phyloP scores from a whole-genome alignment of 495 filamentous ascomycete species.

The Penicillium crystallinum region DNA sequence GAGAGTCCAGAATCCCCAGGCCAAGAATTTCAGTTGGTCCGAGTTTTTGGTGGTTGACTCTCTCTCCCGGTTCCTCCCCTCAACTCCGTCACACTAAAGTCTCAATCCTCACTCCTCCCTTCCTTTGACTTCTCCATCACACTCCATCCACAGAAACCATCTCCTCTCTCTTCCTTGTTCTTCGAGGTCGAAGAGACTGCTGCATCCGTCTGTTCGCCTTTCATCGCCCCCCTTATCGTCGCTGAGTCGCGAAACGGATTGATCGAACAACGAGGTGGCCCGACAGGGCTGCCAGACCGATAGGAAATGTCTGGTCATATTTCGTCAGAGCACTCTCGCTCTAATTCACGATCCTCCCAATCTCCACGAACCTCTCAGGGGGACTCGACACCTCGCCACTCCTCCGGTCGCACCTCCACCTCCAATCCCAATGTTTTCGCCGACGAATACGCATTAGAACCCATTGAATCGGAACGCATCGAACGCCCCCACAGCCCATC shows the following conservation, averaged over 20 bases:
- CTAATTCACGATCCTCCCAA: slow-evolving; percentile 35
- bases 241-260: slow-evolving; percentile 15
- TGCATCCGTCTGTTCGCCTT: neutral
- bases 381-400: slow-evolving; percentile 33
- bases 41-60: slow-evolving; percentile 1
- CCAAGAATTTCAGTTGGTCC: slow-evolving; percentile 12
- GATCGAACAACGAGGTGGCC: slow-evolving; percentile 34
- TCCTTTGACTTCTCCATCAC: slow-evolving; percentile 3
- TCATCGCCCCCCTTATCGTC: neutral
- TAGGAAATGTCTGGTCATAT: slow-evolving; percentile 43
- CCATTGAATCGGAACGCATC: slow-evolving; percentile 34
- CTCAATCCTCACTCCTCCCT: slow-evolving; percentile 12
- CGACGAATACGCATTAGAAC: slow-evolving; percentile 48
- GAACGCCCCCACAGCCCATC: slow-evolving; percentile 31
- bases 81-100: slow-evolving; percentile 26
- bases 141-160: slow-evolving; percentile 6
- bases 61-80: slow-evolving; percentile 10
- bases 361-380: slow-evolving; percentile 23
- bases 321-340: slow-evolving; percentile 41
- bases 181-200: neutral
- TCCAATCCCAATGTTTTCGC: slow-evolving; percentile 50
- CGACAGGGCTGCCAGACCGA: slow-evolving; percentile 39
- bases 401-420: slow-evolving; percentile 35
- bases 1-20: neutral
- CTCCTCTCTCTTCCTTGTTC: slow-evolving; percentile 2